Evolutionary conservation across 768 basidiomycete genomes (phyloP), one percentile per base, ranked within the genome.

Genomic region (Nevesoporus exiguus): DNA sequence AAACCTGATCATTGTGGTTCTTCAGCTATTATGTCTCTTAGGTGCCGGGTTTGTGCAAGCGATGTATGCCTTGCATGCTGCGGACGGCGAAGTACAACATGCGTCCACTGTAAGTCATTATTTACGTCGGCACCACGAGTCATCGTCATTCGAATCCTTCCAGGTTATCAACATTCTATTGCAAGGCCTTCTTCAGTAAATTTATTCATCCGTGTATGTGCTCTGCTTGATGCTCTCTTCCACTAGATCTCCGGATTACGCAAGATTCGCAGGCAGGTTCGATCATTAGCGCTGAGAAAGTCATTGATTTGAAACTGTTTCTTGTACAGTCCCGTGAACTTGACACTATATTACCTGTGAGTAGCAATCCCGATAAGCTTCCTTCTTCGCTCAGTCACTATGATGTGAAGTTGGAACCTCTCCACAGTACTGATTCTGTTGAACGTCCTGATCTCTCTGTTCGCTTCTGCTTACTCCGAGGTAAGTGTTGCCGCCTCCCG

Each of bases 381-480:
- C 22, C 43, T 30, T 39, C 33, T 41, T n/a, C 19, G 44, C 46
- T 54, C 36, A 39, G 47, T 27, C 15, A 47, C 47, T 21, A 24
- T 31, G 43, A 30, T 31, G 13, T 46, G 44, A 43, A 88, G 86
- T 41, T 95, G 92, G 93, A 93, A 86, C 71, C 80, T 91, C 50
- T 80, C 85, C 21, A 87, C 90, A 3, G 88, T 83, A 17, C 80
- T 97, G 47, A 81, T 98, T 50, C 78, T 97, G 47, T 81, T 97
- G 67, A 98, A 98, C 66, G 85, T 98, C 65, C 78, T 98, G 64
- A 93, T 98, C 61, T 97, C 94, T n/a, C 74, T 98, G 61, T 97
- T 97, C 68, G 85, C 93, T 17, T 91, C 93, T 47, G 93, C 93
- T 1, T 96, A 96, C 64, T 83, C 86, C 11, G 93, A 94, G 62